Conservation (phyloP, 140 eudicot species). For the Anethum foeniculum region DNA sequence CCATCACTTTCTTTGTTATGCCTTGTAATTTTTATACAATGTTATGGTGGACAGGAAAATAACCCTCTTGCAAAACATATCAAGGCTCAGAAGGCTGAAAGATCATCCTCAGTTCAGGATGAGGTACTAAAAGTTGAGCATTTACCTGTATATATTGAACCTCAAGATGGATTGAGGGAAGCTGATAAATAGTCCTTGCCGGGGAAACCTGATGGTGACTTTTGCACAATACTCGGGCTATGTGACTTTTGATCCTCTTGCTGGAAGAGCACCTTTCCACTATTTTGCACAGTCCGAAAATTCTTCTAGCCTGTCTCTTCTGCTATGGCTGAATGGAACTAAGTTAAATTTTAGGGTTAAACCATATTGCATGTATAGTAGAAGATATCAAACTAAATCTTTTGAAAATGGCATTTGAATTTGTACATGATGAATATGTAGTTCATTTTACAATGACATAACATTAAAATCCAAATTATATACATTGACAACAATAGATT, state of each 20-base stretch:
- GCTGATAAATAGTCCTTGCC: slow-evolving; percentile 41
- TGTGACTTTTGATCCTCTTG: slow-evolving; percentile 34
- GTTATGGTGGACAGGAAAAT: slow-evolving; percentile 30
- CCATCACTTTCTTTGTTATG: slow-evolving; percentile 19
- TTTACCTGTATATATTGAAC: neutral
- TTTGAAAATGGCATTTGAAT: too few species aligned
- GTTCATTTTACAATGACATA: too few species aligned
- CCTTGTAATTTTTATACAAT: slow-evolving; percentile 24
- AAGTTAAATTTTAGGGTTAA: neutral
- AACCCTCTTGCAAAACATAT: slow-evolving; percentile 36
- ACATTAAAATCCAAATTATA: neutral
- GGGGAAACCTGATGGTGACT: slow-evolving; percentile 24
- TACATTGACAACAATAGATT: neutral
- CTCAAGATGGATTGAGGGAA: slow-evolving; percentile 46
- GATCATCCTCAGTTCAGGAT: neutral
- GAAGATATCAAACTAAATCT: too few species aligned
- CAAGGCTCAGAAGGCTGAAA: slow-evolving; percentile 22
- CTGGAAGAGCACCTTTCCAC: slow-evolving; percentile 51
- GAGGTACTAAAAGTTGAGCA: too few species aligned
- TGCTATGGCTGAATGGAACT: slow-evolving; percentile 72
- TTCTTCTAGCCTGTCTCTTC: slow-evolving; percentile 44
- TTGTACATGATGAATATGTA: neutral
- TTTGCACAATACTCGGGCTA: slow-evolving; percentile 58
- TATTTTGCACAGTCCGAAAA: slow-evolving; percentile 42
- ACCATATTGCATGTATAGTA: too few species aligned